Conservation (phyloP, 257 asterid species). For the Pogostemon cablin region DNA sequence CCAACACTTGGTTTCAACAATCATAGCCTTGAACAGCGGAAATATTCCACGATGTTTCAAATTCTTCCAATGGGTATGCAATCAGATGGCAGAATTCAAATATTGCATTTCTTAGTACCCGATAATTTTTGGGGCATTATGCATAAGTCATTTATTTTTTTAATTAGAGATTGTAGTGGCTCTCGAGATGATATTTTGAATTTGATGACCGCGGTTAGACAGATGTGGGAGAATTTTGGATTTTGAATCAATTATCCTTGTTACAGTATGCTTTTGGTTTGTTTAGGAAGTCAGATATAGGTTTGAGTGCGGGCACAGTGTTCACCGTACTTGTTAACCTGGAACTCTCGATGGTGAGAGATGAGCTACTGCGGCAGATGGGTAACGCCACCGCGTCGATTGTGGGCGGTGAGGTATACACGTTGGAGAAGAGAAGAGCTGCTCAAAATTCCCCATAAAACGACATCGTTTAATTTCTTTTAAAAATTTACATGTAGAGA, state of each 20-base stretch:
- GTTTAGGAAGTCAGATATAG: slow-evolving; percentile 46
- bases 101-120: slow-evolving; percentile 32
- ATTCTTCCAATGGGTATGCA: slow-evolving; percentile 50
- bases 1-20: slow-evolving; percentile 41
- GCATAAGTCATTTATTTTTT: slow-evolving; percentile 40
- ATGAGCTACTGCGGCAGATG: slow-evolving; percentile 41
- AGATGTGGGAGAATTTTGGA: slow-evolving; percentile 37
- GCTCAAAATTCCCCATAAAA: too few relatives aligned
- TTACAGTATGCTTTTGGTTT: slow-evolving; percentile 46
- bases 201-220: slow-evolving; percentile 40
- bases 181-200: slow-evolving; percentile 42
- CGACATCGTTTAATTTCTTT: too few relatives aligned
- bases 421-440: too few relatives aligned
- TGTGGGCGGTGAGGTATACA: too few relatives aligned
- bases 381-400: too few relatives aligned
- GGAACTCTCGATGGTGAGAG: slow-evolving; percentile 34
- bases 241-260: slow-evolving; percentile 52
- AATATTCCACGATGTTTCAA: slow-evolving; percentile 42
- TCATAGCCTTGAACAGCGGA: slow-evolving; percentile 36
- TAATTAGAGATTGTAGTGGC: slow-evolving; percentile 38
- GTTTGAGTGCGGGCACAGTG: slow-evolving; percentile 39
- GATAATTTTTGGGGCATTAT: slow-evolving; percentile 32
- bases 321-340: neutral
- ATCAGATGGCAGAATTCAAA: slow-evolving; percentile 42
- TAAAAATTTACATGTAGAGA: too few relatives aligned